Evolutionary conservation across 208 protist genomes (phyloP), one percentile per base, ranked within the genome.

Genomic region (Trypanosoma lewisi): DNA sequence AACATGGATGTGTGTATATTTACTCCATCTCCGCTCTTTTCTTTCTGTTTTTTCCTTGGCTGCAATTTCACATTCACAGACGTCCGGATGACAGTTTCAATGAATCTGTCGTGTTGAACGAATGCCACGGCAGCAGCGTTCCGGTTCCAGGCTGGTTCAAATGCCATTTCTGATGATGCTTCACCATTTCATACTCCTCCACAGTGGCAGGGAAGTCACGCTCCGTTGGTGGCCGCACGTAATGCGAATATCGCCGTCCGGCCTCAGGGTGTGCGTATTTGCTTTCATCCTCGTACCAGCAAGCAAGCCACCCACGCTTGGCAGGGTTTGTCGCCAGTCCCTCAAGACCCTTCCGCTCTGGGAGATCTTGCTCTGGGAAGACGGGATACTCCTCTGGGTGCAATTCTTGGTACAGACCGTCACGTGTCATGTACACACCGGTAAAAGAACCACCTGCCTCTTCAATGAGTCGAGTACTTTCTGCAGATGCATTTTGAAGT

Each of bases 81-180:
- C 56, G 56, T 49, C 74, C 74, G 21, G 74, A 36, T 21, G 62
- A 52, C 28, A 75, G 67, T 39, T 79, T 82, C 12, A 74, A 63
- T 41, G 91, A 67, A 68, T 95, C 89, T 0, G 83, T 66, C 12
- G 89, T 95, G 70, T 88, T 80, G 57, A 80, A 75, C 0, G 76
- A 76, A 58, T 92, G 85, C 90, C 90, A 96, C 23, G 90, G 90
- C 23, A 96, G 66, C 49, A 94, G 58, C n/a, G 87, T 94, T 16
- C 83, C 87, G 4, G 87, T 93, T 30, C 87, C 87, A 8, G 90
- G 78, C 60, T 96, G 90, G 48, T 91, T 87, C 37, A 96, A 76
- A 65, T 96, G 90, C 90, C 90, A 96, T 70, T 94, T 94, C 73
- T 96, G 90, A 59, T 96, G 90, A 63, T 96, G 90, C 70, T 92